A percentile compares a stretch with the other conserved stretches of the same genome.
phyloP scores from a whole-genome alignment of 2,329 filamentous ascomycete species.

The Zasmidium citrigriseum region DNA sequence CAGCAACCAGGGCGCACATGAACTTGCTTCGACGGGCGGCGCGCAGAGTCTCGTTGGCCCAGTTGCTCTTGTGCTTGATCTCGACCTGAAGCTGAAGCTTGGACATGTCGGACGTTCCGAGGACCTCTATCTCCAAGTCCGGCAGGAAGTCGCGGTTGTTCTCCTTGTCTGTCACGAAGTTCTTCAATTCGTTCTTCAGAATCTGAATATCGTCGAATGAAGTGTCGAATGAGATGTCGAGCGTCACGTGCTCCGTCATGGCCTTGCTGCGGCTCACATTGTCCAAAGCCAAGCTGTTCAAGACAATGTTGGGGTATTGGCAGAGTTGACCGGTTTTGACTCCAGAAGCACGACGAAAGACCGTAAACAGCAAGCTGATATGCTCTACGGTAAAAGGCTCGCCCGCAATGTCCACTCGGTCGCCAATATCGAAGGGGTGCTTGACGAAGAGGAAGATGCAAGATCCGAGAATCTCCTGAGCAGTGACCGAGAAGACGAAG shows the following conservation, averaged over 20 bases:
- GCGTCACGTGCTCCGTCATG: constrained; percentile 81
- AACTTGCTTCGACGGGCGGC: constrained; percentile 87
- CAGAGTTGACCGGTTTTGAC: constrained; percentile 65
- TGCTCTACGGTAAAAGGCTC: constrained; percentile 81
- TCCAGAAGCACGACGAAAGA: constrained; percentile 81
- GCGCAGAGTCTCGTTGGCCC: constrained; percentile 73
- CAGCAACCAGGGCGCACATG: constrained; percentile 87
- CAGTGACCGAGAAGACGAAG: constrained; percentile 90
- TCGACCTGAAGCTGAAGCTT: constrained; percentile 81
- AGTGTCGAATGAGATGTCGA: constrained; percentile 84
- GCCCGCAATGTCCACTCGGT: constrained; percentile 77
- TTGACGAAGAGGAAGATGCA: constrained; percentile 99
- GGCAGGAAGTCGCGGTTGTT: constrained; percentile 90
- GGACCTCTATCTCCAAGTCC: constrained; percentile 76
- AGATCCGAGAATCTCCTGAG: constrained; percentile 93
- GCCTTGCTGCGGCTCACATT: constrained; percentile 88
- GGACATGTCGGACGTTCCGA: constrained; percentile 79
- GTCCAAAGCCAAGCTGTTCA: constrained; percentile 93
- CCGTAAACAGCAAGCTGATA: constrained; percentile 89
- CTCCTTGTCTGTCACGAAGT: constrained; percentile 78
- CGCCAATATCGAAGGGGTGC: constrained; percentile 94
- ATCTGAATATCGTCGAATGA: constrained; percentile 86
- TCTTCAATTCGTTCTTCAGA: constrained; percentile 79
- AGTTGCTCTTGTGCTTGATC: constrained; percentile 77
- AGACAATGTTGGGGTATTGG: constrained; percentile 84